phyloP scores from a whole-genome alignment of 345 rosid genomes.

The Boechera divaricarpa region DNA sequence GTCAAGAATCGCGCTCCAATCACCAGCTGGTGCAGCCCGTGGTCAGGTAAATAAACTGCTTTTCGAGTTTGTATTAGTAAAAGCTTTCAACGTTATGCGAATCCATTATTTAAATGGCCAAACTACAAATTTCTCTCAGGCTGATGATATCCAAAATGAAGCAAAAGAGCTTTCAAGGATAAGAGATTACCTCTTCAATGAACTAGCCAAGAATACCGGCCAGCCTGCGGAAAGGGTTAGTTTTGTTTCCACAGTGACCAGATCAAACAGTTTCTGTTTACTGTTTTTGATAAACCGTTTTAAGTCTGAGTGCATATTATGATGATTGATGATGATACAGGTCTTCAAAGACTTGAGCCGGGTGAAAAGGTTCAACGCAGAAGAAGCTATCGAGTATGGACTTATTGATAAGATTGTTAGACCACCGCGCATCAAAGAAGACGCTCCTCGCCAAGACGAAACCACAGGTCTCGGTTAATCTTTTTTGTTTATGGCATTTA shows the following conservation, averaged over 20 bases:
- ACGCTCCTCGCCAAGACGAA: slow-evolving; percentile 56
- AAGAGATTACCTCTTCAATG: slow-evolving; percentile 73
- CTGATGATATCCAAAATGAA: slow-evolving; percentile 80
- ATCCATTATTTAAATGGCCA: neutral
- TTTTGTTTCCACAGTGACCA: slow-evolving; percentile 17
- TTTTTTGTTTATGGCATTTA: neutral
- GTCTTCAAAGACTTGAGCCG: slow-evolving; percentile 67
- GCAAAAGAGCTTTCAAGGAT: slow-evolving; percentile 83
- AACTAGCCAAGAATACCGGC: slow-evolving; percentile 80
- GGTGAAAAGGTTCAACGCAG: slow-evolving; percentile 67
- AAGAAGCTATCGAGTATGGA: slow-evolving; percentile 84
- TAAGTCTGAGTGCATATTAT: slow-evolving; percentile 15
- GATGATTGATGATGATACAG: slow-evolving; percentile 46
- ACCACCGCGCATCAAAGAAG: slow-evolving; percentile 67
- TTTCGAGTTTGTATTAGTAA: neutral
- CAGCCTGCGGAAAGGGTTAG: slow-evolving; percentile 81
- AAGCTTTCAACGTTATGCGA: neutral
- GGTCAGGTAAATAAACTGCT: slow-evolving; percentile 64
- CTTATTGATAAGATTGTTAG: slow-evolving; percentile 73
- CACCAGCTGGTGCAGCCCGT: slow-evolving; percentile 83
- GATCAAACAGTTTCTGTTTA: neutral
- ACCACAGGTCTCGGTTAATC: slow-evolving; percentile 62
- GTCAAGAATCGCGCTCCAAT: slow-evolving; percentile 67
- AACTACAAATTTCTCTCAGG: slow-evolving; percentile 49
- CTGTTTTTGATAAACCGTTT: neutral